Percentiles rank a stretch among this genome's conserved stretches.
Evolutionary conservation across 1,139 yeast species (phyloP).

Genomic region (Blastobotrys arbuscula): DNA sequence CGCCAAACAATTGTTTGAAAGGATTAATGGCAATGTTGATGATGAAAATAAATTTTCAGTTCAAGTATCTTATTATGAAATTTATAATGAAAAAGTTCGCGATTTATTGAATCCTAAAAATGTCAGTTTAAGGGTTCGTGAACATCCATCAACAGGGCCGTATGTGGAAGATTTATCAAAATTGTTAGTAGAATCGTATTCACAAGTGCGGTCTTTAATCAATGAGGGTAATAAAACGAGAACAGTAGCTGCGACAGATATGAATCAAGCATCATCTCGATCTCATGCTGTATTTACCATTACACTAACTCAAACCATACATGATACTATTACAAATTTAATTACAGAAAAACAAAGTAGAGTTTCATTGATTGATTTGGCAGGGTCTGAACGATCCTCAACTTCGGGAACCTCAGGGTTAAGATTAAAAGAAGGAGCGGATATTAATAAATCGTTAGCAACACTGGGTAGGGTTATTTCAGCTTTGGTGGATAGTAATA

Average conservation of each 20-base stretch:
- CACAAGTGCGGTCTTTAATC: slow-evolving; percentile 42
- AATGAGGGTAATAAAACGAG: slow-evolving; percentile 45
- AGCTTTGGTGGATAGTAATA: slow-evolving; percentile 38
- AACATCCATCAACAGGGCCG: slow-evolving; percentile 54
- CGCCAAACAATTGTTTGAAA: slow-evolving; percentile 45
- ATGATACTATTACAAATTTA: slow-evolving; percentile 35
- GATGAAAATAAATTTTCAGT: slow-evolving; percentile 46
- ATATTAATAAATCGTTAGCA: slow-evolving; percentile 65
- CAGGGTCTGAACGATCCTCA: slow-evolving; percentile 66
- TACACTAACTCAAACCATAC: slow-evolving; percentile 48
- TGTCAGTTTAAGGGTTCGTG: slow-evolving; percentile 41
- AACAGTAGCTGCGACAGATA: slow-evolving; percentile 59
- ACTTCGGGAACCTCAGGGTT: slow-evolving; percentile 58
- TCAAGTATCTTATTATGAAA: slow-evolving; percentile 55
- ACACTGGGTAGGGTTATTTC: slow-evolving; percentile 69
- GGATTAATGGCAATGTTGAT: slow-evolving; percentile 34
- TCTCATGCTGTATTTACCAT: slow-evolving; percentile 71
- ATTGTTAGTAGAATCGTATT: slow-evolving; percentile 37
- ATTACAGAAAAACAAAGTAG: slow-evolving; percentile 54
- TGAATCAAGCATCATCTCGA: slow-evolving; percentile 60
- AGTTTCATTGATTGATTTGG: slow-evolving; percentile 65
- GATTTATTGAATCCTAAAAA: slow-evolving; percentile 13
- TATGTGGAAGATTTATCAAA: slow-evolving; percentile 59
- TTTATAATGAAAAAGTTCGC: slow-evolving; percentile 60
- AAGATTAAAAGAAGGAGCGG: slow-evolving; percentile 63